Evolutionary conservation across 192 early-diverging fungal genomes (phyloP), one percentile per base, ranked within the genome.

Genomic region (Podila minutissima): DNA sequence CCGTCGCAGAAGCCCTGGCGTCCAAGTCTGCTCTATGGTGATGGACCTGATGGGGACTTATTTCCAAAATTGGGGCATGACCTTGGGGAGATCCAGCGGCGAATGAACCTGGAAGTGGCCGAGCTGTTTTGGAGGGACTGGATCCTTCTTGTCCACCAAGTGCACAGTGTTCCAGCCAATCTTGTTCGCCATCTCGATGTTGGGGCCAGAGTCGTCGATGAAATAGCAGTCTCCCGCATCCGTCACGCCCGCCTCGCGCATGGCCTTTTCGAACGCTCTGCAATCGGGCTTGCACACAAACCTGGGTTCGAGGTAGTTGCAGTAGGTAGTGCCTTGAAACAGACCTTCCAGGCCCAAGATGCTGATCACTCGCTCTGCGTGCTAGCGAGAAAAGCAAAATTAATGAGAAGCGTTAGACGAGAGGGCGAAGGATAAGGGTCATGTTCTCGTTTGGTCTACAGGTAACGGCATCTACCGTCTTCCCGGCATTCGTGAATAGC

Each of bases 401-500:
- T 55, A 3, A 4, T 9, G 6, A 12, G 22, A 61, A 46, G 41
- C 13, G 3, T 15, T 46, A 17, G 15, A 33, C 33, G 5, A 33
- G 33, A 33, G 33, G 31, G 5, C 3, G 41, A 17, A 13, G 41
- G 8, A 46, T 46, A 17, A 46, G 11, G n/a, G 53, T 22, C 22
- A 55, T 26, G 17, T 12, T 12, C 24, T 7, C 1, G 53, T 41
- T 8, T 49, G 22, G 5, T 20, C 1, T 31, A 57, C 35, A 37
- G 31, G 62, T 50, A 31, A 33, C 20, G 70, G 41, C 20, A 29
- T 74, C 63, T 81, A 89, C 88, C 33, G 67, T 71, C 50, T 83
- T 67, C 38, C 89, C 91, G 4, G 94, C 94, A 69, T 95, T 95
- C 28, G 94, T 95, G 62, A 94, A 92, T 13, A 92, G 88, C 92